Base-by-base conservation (phyloP, 2,329 filamentous ascomycete genomes). In the Chrysoporthe cubensis region DNA sequence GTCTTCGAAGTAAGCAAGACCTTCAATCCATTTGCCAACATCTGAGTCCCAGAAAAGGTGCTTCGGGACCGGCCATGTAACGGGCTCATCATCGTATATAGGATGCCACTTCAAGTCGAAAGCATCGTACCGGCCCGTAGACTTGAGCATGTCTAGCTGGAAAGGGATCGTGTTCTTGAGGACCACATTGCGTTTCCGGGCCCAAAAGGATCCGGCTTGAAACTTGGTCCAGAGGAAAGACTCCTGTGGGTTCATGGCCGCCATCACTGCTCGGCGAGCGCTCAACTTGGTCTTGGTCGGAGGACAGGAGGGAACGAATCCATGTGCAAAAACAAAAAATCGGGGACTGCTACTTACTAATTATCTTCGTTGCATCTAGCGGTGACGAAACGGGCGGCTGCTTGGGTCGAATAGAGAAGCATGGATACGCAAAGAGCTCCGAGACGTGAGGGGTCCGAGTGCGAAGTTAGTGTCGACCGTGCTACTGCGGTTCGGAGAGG, bases 21-120 rank as follows among this genome's bases (percentile, higher is more conserved):
- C 86, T 75, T 89, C 87, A 61, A 89, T 86, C 85, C 86, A 88
- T 75, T 89, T 89, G 7, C 82, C 86, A n/a, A 86, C 73, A 56
- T 78, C 78, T 68, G 79, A 81, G 71, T 89, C 87, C 86, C 87
- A 88, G 72, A 88, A 89, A 0, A 87, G 67, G 60, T 66, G 64
- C 44, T 69, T 69, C 11, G 67, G 67, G 2, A 69, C 67, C 5
- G 67, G 67, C 67, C 67, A 69, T 8, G 66, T 65, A 14, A 80
- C 75, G n/a, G 81, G 80, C 64, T 80, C 75, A 50, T 87, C 82
- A 9, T 78, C 79, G 72, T 89, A 88, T 0, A 78, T 79, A 0
- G 82, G 78, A 71, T 88, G 83, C 84, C 85, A 87, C 75, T 83
- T 69, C 18, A 89, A 74, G 69, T 84, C 83, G 75, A 89, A 89